Evolutionary conservation across 2,329 filamentous ascomycete species (phyloP).

Genomic region (Parastagonospora nodorum): DNA sequence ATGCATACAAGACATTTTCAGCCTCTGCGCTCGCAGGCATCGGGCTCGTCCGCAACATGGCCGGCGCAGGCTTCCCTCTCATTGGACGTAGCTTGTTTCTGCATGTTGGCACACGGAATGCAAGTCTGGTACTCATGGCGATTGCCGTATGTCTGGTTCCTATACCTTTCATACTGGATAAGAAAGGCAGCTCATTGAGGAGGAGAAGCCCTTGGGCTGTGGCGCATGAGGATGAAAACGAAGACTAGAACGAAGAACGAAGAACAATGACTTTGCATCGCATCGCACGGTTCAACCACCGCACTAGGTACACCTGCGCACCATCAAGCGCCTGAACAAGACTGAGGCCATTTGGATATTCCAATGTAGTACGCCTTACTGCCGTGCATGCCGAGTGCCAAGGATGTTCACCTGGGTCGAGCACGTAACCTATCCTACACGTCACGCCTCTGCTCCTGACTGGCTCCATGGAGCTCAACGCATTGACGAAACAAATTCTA

Average conservation of each 20-base stretch:
- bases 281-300: too few relatives aligned
- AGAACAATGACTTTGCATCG: too few relatives aligned
- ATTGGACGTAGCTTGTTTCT: slow-evolving; percentile 38
- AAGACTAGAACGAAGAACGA: neutral
- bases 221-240: slow-evolving; percentile 42
- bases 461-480: slow-evolving; percentile 4
- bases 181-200: slow-evolving; percentile 40
- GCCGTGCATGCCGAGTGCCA: neutral
- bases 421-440: neutral
- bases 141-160: slow-evolving; percentile 37
- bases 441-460: neutral
- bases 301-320: too few relatives aligned
- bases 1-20: slow-evolving; percentile 53
- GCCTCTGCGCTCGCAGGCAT: slow-evolving; percentile 51
- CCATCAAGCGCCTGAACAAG: too few relatives aligned
- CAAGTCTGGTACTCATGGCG: slow-evolving; percentile 34
- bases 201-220: slow-evolving; percentile 47
- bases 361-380: too few relatives aligned
- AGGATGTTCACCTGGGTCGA: neutral
- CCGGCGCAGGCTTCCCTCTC: slow-evolving; percentile 42
- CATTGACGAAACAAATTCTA: slow-evolving; percentile 1
- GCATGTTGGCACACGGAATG: slow-evolving; percentile 34
- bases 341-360: too few relatives aligned
- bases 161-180: slow-evolving; percentile 42
- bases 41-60: slow-evolving; percentile 46